A percentile compares a stretch with the other conserved stretches of the same genome.
Conservation (phyloP, 352 stramenopile species). For the Phytophthora hybrid region DNA sequence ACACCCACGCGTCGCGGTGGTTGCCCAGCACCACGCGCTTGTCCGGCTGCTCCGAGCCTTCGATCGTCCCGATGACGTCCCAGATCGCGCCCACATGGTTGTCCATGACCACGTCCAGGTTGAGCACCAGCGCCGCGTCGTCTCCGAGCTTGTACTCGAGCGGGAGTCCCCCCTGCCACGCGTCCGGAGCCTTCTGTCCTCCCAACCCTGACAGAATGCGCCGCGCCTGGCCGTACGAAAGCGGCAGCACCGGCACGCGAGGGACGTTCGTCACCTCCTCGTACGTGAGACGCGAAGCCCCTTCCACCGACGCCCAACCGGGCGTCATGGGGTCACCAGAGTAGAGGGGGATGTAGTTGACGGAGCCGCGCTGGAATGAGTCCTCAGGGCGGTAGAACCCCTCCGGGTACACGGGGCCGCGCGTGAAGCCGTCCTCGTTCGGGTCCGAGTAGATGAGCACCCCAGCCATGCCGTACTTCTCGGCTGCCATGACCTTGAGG, state of each 20-base stretch:
- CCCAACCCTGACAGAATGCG: conserved; percentile 69
- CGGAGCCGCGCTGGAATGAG: conserved; percentile 83
- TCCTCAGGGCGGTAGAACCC: conserved; percentile 41
- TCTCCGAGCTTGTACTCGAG: conserved; percentile 79
- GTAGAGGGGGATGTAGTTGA: conserved; percentile 74
- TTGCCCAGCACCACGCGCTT: conserved; percentile 71
- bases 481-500: conserved; percentile 71
- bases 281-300: conserved; percentile 39
- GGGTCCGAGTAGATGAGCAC: conserved; percentile 83
- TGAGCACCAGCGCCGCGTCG: conserved; percentile 52
- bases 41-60: conserved; percentile 54
- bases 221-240: conserved; percentile 80
- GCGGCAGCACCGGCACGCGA: conserved; percentile 40
- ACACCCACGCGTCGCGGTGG: conserved; percentile 84
- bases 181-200: conserved; percentile 52
- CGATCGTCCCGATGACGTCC: conserved; percentile 55
- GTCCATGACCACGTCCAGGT: conserved; percentile 74
- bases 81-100: conserved; percentile 78
- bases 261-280: conserved; percentile 48
- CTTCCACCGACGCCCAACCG: conserved; percentile 46
- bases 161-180: conserved; percentile 64
- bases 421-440: conserved; percentile 63
- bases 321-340: conserved; percentile 72
- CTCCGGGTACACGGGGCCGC: conserved; percentile 47
- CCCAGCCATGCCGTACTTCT: conserved; percentile 55